Base-by-base conservation (phyloP, 2,329 filamentous ascomycete genomes). In the Phialemoniopsis sp. region DNA sequence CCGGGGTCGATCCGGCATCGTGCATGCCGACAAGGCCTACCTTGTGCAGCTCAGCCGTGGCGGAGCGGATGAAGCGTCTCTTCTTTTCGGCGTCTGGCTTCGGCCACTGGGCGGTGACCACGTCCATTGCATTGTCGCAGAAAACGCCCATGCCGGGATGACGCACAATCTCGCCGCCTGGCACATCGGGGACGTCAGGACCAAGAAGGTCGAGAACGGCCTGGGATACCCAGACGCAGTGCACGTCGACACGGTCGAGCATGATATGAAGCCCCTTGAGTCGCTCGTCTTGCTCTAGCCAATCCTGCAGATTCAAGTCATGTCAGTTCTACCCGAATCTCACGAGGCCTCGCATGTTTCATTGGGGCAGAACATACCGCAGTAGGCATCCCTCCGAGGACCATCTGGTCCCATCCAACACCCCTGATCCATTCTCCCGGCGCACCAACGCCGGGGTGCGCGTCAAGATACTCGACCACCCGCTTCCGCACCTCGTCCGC, bases 121-220 rank as follows among this genome's bases (percentile, higher is more conserved):
- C 57, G 32, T 82, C 77, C 73, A 86, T 85, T 17, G 82, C 82
- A 52, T 86, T 86, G 57, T 87, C 82, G 53, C 83, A 87, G 49
- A 87, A 86, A 9, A 87, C 81, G 32, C 83, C 82, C 50, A 73
- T 68, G 0, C 79, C 79, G 1, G 82, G 81, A 4, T 76, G 62
- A 21, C 72, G 68, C 13, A 82, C 57, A 10, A 85, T 72, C 43
- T 85, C 79, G 2, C 83, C 83, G 10, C 82, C 82, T 2, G 80
- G 78, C 2, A 81, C 55, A 40, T 75, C 69, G 3, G 70, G 63
- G 18, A 74, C 46, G 8, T 73, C 63, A 2, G 62, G 49, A 1
- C 80, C 74, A 6, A 87, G 69, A 2, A 86, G 66, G 35, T 72
- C 61, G 3, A 87, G 67, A 3, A 87, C 76, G 14, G 80, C 69